A percentile compares a stretch with the other conserved stretches of the same genome.
phyloP scores from a whole-genome alignment of 2,329 filamentous ascomycete genomes.

The Cephalotrichum gorgonifer region DNA sequence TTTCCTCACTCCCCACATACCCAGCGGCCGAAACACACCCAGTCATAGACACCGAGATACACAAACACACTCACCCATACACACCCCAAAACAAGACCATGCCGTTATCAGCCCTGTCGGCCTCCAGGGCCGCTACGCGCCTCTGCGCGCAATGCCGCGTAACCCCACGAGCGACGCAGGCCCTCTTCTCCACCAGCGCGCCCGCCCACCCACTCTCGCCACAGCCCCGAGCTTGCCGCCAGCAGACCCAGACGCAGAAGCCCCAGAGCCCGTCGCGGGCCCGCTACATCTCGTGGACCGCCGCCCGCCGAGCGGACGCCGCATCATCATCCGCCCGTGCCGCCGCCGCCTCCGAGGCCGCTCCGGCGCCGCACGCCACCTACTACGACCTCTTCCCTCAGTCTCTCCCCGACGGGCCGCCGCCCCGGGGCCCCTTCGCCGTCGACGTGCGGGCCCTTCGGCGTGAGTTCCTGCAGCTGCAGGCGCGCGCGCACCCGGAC shows the following conservation, averaged over 20 bases:
- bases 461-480: conserved; percentile 77
- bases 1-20: neutral
- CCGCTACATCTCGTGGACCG: neutral
- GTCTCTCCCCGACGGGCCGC: conserved; percentile 67
- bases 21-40: neutral
- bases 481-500: conserved; percentile 69
- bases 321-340: neutral
- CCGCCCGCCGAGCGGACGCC: neutral
- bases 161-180: neutral
- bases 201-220: neutral
- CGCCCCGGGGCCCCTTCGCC: conserved; percentile 64
- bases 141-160: conserved; percentile 23
- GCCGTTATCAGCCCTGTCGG: conserved; percentile 15
- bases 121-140: conserved; percentile 17
- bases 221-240: conserved; percentile 7
- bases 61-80: neutral
- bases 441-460: conserved; percentile 63
- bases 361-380: too few species aligned
- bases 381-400: conserved; percentile 85
- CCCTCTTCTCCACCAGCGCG: conserved; percentile 1
- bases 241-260: neutral
- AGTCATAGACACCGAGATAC: neutral
- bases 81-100: too few species aligned
- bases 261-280: neutral
- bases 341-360: too few species aligned